phyloP scores from a whole-genome alignment of 1,139 yeast genomes.

The Candida buenavistaensis region DNA sequence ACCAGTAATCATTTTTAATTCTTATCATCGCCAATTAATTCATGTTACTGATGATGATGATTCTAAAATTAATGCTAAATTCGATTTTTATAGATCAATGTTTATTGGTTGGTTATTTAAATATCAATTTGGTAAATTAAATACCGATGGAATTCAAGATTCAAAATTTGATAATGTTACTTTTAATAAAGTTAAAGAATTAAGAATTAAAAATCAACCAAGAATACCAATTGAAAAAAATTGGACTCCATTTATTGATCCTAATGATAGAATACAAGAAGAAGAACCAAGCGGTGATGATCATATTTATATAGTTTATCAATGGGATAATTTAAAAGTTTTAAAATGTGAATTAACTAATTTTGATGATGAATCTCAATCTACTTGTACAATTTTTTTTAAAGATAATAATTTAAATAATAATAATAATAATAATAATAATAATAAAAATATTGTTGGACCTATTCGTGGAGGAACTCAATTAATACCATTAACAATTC shows the following conservation, averaged over 20 bases:
- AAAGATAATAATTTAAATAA: conserved; percentile 16
- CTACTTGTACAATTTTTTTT: conserved; percentile 31
- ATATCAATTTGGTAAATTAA: conserved; percentile 28
- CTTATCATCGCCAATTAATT: conserved; percentile 20
- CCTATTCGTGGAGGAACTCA: conserved; percentile 43
- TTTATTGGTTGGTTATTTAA: conserved; percentile 32
- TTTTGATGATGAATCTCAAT: conserved; percentile 20
- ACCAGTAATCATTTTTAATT: conserved; percentile 35
- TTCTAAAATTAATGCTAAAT: conserved; percentile 5
- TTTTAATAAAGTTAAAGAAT: conserved; percentile 26
- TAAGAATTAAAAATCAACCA: conserved; percentile 21
- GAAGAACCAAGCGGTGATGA: conserved; percentile 25
- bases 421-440: no score
- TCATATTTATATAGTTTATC: conserved; percentile 31
- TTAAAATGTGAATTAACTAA: conserved; percentile 31
- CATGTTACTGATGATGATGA: conserved; percentile 8
- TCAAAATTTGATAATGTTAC: conserved; percentile 18
- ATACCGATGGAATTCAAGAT: conserved; percentile 22
- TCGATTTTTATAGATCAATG: conserved; percentile 24
- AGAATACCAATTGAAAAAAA: conserved; percentile 31
- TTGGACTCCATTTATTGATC: conserved; percentile 45
- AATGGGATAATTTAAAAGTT: conserved; percentile 39
- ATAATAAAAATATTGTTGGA: no score
- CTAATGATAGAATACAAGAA: conserved; percentile 17
- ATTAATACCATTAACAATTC: conserved; percentile 19